Evolutionary conservation across 352 stramenopile genomes (phyloP).

Genomic region (Globisporangium splendens): DNA sequence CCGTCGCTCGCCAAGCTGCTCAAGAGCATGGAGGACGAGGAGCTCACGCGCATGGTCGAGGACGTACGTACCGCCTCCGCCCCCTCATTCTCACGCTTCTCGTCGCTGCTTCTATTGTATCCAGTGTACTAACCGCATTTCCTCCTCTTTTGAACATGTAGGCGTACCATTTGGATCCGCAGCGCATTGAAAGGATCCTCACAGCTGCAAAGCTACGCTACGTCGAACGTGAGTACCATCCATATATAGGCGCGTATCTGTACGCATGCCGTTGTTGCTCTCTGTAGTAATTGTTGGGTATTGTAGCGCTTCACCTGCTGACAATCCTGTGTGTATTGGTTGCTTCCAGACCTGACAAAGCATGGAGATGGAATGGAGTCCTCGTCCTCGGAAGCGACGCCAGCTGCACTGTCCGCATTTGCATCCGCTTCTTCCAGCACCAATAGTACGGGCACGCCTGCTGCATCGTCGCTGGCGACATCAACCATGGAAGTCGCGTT

Average conservation of each 20-base stretch:
- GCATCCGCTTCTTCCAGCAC: not conserved
- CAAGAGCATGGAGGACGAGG: constrained; percentile 54
- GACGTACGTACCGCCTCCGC: constrained; percentile 22
- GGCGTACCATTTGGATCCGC: constrained; percentile 48
- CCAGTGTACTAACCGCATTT: not conserved
- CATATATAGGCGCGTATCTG: too few relatives aligned
- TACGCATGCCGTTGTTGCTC: not conserved
- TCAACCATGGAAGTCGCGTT: constrained; percentile 1
- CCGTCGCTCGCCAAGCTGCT: constrained; percentile 58
- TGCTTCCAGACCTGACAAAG: constrained; percentile 1
- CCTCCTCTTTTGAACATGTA: constrained; percentile 6
- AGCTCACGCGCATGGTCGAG: constrained; percentile 41
- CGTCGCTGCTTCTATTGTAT: not conserved
- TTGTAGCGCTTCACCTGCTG: too few relatives aligned
- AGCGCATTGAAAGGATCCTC: constrained; percentile 50
- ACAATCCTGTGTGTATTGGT: not conserved
- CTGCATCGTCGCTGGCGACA: not conserved
- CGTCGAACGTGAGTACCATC: constrained; percentile 30
- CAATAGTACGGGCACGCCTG: not conserved
- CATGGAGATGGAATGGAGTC: not conserved
- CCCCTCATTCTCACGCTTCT: too few relatives aligned
- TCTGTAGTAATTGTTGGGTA: too few relatives aligned
- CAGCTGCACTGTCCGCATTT: constrained; percentile 17
- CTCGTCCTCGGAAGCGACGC: constrained; percentile 5
- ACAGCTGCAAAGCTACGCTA: constrained; percentile 37